Conservation (phyloP, 495 filamentous ascomycete genomes). For the Podospora didyma region DNA sequence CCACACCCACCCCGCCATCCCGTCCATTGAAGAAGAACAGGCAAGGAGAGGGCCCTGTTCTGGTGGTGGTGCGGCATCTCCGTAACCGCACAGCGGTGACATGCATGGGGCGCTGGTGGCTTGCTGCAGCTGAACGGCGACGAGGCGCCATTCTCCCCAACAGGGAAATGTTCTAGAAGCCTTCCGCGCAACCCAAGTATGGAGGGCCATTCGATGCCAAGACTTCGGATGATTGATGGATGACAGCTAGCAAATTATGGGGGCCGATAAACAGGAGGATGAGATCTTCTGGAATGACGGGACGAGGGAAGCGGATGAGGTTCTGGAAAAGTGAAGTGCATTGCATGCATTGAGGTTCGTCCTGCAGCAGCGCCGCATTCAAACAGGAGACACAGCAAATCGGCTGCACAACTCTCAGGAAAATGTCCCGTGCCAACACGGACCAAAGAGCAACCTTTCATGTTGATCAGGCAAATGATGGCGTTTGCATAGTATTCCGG, state of each 20-base stretch:
- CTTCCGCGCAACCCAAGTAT: no score
- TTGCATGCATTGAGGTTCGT: not conserved
- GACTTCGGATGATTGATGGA: not conserved
- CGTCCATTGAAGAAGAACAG: no score
- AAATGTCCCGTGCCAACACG: not conserved
- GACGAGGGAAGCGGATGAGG: not conserved
- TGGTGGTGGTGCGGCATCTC: no score
- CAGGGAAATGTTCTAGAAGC: slow-evolving; percentile 8
- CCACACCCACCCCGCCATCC: no score
- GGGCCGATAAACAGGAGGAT: not conserved
- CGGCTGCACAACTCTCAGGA: not conserved
- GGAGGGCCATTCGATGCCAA: not conserved
- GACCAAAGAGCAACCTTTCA: not conserved
- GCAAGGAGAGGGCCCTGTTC: no score
- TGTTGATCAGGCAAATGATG: not conserved
- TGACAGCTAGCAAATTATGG: not conserved
- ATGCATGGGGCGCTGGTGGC: no score
- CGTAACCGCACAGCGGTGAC: no score
- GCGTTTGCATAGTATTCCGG: not conserved
- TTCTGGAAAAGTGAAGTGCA: not conserved
- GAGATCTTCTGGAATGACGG: not conserved
- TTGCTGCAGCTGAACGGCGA: no score
- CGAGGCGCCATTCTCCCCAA: not conserved
- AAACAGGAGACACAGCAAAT: not conserved
- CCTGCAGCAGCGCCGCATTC: not conserved